A percentile compares a stretch with the other conserved stretches of the same genome.
phyloP scores from a whole-genome alignment of 768 basidiomycete genomes.

The Mycena pura region DNA sequence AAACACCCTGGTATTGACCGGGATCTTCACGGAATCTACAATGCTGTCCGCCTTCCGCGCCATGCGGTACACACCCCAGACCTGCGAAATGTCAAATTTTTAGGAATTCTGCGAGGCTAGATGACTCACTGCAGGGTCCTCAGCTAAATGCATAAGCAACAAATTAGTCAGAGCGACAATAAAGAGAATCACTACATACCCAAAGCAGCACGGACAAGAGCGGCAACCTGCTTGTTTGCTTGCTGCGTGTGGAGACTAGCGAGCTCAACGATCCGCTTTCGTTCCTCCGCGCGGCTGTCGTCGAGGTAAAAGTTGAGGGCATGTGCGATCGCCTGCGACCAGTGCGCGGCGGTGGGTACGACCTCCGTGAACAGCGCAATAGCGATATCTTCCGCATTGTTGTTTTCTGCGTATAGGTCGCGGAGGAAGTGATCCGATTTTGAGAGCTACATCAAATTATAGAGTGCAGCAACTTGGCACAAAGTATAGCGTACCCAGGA shows the following conservation, averaged over 20 bases:
- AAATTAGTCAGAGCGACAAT: not conserved
- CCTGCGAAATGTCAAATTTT: conserved; percentile 30
- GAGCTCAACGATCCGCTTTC: conserved; percentile 48
- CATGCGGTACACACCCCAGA: conserved; percentile 50
- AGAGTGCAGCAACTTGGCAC: not conserved
- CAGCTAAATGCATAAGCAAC: conserved; percentile 27
- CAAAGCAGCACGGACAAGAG: conserved; percentile 55
- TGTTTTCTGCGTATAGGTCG: conserved; percentile 32
- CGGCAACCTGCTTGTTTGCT: conserved; percentile 41
- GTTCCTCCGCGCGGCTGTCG: conserved; percentile 40
- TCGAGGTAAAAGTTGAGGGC: conserved; percentile 68
- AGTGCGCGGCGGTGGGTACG: conserved; percentile 61
- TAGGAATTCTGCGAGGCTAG: conserved; percentile 6
- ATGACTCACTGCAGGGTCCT: conserved; percentile 41
- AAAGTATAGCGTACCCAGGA: conserved; percentile 28
- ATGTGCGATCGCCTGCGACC: conserved; percentile 60
- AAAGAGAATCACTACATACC: conserved; percentile 35
- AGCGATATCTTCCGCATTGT: conserved; percentile 45
- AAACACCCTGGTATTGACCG: conserved; percentile 41
- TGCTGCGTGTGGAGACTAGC: conserved; percentile 34
- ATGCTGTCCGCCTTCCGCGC: conserved; percentile 33
- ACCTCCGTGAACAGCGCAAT: conserved; percentile 58
- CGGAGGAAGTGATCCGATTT: conserved; percentile 38
- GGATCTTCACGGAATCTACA: conserved; percentile 35
- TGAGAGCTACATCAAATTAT: conserved; percentile 1